These are phyloP conservation scores for Lentinula lateritia DNA, from an alignment of 768 basidiomycete species.

Conservation along the genomic window DNA sequence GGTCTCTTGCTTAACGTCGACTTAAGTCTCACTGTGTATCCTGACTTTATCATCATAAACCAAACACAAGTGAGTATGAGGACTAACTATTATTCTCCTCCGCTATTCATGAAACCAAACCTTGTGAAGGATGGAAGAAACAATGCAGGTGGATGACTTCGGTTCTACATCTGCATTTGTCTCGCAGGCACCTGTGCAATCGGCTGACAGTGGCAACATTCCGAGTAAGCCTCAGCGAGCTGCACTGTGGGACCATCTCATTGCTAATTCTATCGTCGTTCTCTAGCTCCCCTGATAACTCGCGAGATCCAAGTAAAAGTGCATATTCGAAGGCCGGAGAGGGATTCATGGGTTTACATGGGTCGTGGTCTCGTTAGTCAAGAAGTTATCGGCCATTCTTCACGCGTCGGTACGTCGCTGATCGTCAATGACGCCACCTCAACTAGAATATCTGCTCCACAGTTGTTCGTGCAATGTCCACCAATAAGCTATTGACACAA, in stretches of 20 bases:
- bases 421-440: background rate
- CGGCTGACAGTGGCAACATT: conserved; percentile 14
- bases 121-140: conserved; percentile 27
- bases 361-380: conserved; percentile 75
- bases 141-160: conserved; percentile 40
- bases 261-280: background rate
- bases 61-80: background rate
- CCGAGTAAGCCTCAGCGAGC: conserved; percentile 8
- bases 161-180: conserved; percentile 15
- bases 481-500: conserved; percentile 61
- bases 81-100: background rate
- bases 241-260: background rate
- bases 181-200: conserved; percentile 10
- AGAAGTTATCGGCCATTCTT: conserved; percentile 69
- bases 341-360: conserved; percentile 76
- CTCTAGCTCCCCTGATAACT: conserved; percentile 19
- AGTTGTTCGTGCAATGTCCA: conserved; percentile 63
- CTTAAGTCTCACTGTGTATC: background rate
- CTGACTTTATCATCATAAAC: background rate
- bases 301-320: conserved; percentile 80
- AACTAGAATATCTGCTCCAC: conserved; percentile 8
- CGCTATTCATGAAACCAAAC: background rate
- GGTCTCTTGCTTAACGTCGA: background rate
- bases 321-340: conserved; percentile 74
- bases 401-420: conserved; percentile 64